Base-by-base conservation (phyloP, 805 yeast genomes). In the Kodamaea leandrae region DNA sequence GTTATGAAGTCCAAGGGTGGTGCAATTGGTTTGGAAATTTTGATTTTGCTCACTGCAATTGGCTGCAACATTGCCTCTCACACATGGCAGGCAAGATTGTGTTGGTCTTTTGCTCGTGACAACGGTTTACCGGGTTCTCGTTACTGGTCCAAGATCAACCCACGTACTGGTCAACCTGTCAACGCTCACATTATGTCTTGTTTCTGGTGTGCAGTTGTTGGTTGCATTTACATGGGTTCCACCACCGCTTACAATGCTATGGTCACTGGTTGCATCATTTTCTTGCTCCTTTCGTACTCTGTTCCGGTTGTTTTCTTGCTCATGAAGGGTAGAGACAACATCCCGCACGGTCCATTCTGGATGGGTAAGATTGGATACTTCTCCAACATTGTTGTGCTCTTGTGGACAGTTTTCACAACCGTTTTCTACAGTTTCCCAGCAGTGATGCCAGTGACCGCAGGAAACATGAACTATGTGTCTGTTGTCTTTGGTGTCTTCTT, bases 101-200 rank as follows among this genome's bases (percentile, higher is more conserved):
- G 81, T 46, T 83, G 86, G 84, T 78, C 86, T 6, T 78, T 82
- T 51, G 71, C 86, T 3, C 69, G 86, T 60, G 86, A 82, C 53
- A 72, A 78, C 35, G 85, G 83, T 26, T 61, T 78, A 43, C 80
- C 81, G 27, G 77, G 72, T 26, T 77, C 83, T 6, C 64, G 60
- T 30, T 69, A 68, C 47, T 74, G 80, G 75, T 55, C 79, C 4
- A 51, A 60, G 42, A 71, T 83, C 36, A 65, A 77, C 49, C 49
- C 65, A 14, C 63, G 55, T 32, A 58, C 76, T 4, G 77, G 74
- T 16, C 69, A 77, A n/a, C 87, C 87, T 10, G 61, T 80, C 13
- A 68, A 73, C 49, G 84, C 86, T 2, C 81, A 79, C 48, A 37
- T 78, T 16, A 64, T 80, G 64, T 76, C 82, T 12, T 68, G 77